Base-by-base conservation (phyloP, 495 filamentous ascomycete genomes). In the Penicillium malachiteum region DNA sequence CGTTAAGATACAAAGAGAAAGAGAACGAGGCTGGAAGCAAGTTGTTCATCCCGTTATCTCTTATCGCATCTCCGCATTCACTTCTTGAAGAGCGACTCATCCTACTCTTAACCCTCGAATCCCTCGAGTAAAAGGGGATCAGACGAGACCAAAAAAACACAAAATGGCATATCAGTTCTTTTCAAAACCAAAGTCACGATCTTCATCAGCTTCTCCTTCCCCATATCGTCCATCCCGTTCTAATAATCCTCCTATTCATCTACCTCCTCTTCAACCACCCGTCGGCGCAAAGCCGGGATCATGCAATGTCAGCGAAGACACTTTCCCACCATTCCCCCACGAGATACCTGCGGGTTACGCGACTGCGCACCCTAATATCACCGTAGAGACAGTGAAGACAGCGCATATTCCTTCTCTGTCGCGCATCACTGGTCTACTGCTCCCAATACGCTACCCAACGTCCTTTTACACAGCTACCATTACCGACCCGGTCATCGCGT, bases 361-460 rank as follows among this genome's bases (percentile, higher is more conserved):
- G 57, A 68, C 65, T 60, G 62, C 69, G 32, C 72, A 78, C 40
- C 70, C 77, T 14, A 64, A 76, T 47, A 70, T 75, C 52, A 82
- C 78, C 17, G 82, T 92, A 57, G 78, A 83, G 10, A 74, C 79
- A 2, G 77, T 90, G 53, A 74, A 71, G 11, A 73, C 81, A 5
- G 73, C 75, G 30, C 84, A 92, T 69, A 77, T 96, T 54, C 79
- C 88, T 42, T 83, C 87, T 11, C 79, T 96, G 38, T 87, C 86
- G 21, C 85, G 89, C 39, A 90, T 97, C 56, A 96, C 92, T 62
- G 73, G 85, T 38, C 78, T 96, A 16, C 82, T 96, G 11, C 84
- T 98, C 5, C 93, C 93, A 17, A 88, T 97, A 60, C 81, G 83
- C 69, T 98, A 98, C 66, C 87, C 90, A 0, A 85, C 88, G 64